Conservation (phyloP, 202 grass and related monocot genomes). For the Sporobolus alterniflorus region DNA sequence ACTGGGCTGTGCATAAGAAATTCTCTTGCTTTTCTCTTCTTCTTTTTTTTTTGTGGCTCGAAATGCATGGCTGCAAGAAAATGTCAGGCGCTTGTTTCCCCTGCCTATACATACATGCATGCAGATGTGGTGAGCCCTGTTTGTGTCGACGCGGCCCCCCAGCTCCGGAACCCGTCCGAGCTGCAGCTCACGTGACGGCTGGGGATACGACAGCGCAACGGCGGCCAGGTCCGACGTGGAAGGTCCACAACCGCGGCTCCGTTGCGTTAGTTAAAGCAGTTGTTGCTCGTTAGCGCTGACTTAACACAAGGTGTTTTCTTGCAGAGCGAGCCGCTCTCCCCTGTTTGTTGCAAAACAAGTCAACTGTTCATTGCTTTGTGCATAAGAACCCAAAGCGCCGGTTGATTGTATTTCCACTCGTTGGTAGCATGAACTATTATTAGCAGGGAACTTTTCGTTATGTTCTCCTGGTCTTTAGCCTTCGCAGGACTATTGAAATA, state of each 20-base stretch:
- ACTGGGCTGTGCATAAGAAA: too few relatives aligned
- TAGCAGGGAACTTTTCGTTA: neutral
- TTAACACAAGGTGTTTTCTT: neutral
- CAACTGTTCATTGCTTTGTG: neutral
- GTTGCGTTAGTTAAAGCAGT: slow-evolving; percentile 23
- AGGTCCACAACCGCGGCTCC: neutral
- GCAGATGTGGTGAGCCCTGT: too few relatives aligned
- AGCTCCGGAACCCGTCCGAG: slow-evolving; percentile 1
- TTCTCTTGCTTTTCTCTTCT: too few relatives aligned
- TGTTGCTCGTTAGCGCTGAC: neutral
- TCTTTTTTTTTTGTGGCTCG: too few relatives aligned
- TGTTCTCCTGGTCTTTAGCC: neutral
- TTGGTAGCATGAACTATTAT: neutral
- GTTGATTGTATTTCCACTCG: neutral
- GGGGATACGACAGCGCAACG: neutral
- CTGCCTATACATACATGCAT: too few relatives aligned
- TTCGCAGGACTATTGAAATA: neutral
- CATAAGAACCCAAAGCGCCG: neutral
- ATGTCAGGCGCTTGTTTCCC: too few relatives aligned
- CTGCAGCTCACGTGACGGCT: slow-evolving; percentile 24
- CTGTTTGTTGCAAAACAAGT: neutral
- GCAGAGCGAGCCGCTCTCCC: too few relatives aligned
- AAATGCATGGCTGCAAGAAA: too few relatives aligned
- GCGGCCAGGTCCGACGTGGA: slow-evolving; percentile 27
- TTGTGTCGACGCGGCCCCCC: too few relatives aligned